Conservation (phyloP, 2,329 filamentous ascomycete species). For the Xylaria hypoxylon region DNA sequence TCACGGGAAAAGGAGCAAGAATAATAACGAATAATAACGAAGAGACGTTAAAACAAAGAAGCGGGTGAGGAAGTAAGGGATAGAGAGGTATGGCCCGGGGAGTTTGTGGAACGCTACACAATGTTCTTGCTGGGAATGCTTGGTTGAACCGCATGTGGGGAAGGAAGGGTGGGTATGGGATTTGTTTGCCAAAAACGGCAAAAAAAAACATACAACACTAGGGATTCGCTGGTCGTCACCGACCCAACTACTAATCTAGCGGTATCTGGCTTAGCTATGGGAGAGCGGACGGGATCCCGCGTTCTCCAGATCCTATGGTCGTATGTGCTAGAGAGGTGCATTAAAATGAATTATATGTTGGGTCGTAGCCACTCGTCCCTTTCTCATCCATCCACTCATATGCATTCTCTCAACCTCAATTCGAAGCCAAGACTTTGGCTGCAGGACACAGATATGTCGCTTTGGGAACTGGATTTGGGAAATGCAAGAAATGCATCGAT, state of each 20-base stretch:
- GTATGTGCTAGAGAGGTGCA: conserved; percentile 39
- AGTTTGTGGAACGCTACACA: background rate
- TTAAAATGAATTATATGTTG: conserved; percentile 39
- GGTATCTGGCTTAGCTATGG: conserved; percentile 51
- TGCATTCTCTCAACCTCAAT: too few species aligned
- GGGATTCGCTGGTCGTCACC: conserved; percentile 53
- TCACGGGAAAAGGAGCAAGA: background rate
- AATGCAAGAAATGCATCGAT: background rate
- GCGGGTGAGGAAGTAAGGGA: background rate
- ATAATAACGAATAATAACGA: conserved; percentile 8
- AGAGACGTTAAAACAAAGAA: conserved; percentile 7
- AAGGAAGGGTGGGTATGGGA: background rate
- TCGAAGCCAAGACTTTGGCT: conserved; percentile 23
- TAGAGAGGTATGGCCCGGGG: background rate
- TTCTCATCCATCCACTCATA: background rate
- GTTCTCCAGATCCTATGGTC: conserved; percentile 50
- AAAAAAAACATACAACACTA: conserved; percentile 51
- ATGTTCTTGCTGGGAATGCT: background rate
- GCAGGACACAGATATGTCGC: background rate
- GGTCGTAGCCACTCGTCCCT: background rate
- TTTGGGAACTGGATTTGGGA: background rate
- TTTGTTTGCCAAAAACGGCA: background rate
- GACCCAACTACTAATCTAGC: conserved; percentile 51
- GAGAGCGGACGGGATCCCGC: conserved; percentile 51
- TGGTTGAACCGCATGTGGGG: background rate